Evolutionary conservation across 176 grass and related monocot genomes (phyloP).

Genomic region (Ananas comosus): DNA sequence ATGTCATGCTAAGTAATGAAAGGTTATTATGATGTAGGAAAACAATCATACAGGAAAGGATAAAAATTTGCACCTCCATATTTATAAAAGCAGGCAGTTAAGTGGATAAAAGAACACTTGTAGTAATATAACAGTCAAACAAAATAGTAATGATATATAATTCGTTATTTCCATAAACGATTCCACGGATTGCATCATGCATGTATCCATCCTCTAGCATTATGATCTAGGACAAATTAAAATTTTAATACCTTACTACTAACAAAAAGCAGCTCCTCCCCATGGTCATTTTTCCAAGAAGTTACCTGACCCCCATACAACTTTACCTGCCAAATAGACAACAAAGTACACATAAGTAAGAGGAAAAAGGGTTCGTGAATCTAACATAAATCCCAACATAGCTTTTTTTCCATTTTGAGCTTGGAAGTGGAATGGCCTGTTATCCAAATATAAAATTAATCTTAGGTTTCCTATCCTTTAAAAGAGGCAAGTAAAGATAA

Average conservation of each 20-base stretch:
- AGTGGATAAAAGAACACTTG: too few relatives aligned
- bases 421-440: background rate
- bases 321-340: slow-evolving; percentile 36
- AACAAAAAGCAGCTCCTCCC: slow-evolving; percentile 68
- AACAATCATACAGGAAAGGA: too few relatives aligned
- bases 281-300: slow-evolving; percentile 73
- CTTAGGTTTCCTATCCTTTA: background rate
- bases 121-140: too few relatives aligned
- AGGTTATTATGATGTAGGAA: too few relatives aligned
- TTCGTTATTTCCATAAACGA: background rate
- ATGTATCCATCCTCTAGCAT: background rate
- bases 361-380: background rate
- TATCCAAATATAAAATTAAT: background rate
- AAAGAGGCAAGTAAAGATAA: background rate
- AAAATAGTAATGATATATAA: too few relatives aligned
- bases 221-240: slow-evolving; percentile 1
- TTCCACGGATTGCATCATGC: background rate
- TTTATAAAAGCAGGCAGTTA: too few relatives aligned
- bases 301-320: slow-evolving; percentile 73
- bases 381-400: background rate
- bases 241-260: slow-evolving; percentile 46
- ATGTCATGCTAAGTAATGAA: too few relatives aligned
- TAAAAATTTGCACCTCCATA: too few relatives aligned
- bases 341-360: slow-evolving; percentile 11
- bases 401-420: background rate